Conservation (phyloP, 225 moss, liverwort and hornwort species). For the Anthoceros angustus region DNA sequence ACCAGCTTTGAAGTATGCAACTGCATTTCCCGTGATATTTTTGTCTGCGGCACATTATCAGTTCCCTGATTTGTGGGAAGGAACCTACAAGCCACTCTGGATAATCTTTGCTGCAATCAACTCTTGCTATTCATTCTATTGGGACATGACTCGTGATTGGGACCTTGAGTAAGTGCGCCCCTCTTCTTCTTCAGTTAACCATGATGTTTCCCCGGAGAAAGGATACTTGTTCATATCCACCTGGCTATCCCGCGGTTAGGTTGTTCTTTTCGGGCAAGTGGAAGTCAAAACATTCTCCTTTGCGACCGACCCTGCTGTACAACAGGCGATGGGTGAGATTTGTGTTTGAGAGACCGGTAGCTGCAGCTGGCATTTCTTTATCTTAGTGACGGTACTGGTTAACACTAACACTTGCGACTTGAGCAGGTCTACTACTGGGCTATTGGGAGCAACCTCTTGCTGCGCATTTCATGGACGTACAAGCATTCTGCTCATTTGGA, state of each 20-base stretch:
- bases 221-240: not conserved
- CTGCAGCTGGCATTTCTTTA: not conserved
- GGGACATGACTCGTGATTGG: slow-evolving; percentile 94
- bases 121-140: slow-evolving; percentile 82
- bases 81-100: slow-evolving; percentile 76
- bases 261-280: slow-evolving; percentile 45
- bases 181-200: not conserved
- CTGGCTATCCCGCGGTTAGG: not conserved
- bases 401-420: slow-evolving; percentile 9
- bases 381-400: slow-evolving; percentile 4
- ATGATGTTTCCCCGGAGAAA: not conserved
- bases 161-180: slow-evolving; percentile 53
- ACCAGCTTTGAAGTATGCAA: slow-evolving; percentile 82
- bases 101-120: slow-evolving; percentile 70
- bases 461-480: slow-evolving; percentile 89
- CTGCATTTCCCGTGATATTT: slow-evolving; percentile 88
- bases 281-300: slow-evolving; percentile 46
- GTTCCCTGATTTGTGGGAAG: slow-evolving; percentile 33
- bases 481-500: slow-evolving; percentile 83
- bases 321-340: slow-evolving; percentile 57
- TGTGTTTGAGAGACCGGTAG: not conserved
- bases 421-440: slow-evolving; percentile 86
- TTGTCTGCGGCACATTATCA: slow-evolving; percentile 83
- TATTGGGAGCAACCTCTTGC: slow-evolving; percentile 61
- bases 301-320: slow-evolving; percentile 65